These are phyloP conservation scores for Pseudozyma sp. DNA, from an alignment of 1,284 basidiomycete genomes.

Conservation along the genomic window DNA sequence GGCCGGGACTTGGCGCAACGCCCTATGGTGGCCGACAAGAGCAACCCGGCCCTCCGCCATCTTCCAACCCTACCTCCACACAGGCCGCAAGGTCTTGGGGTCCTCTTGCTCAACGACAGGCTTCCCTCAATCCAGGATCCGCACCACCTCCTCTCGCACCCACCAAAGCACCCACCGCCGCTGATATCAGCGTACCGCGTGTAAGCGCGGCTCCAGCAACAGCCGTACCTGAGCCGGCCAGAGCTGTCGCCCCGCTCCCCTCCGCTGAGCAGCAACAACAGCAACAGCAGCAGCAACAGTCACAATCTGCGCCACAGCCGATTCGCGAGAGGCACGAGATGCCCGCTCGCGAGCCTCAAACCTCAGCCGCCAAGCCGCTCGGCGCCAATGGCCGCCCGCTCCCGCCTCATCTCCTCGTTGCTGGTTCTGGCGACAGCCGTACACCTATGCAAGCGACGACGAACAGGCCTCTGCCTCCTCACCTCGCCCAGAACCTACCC, in stretches of 20 bases:
- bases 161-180: constrained; percentile 8
- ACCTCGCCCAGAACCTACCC: constrained; percentile 45
- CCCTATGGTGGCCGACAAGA: constrained; percentile 32
- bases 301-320: not conserved
- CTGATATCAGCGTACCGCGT: constrained; percentile 18
- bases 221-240: constrained; percentile 4
- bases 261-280: constrained; percentile 15
- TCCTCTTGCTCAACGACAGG: constrained; percentile 59
- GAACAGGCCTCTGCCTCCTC: constrained; percentile 49
- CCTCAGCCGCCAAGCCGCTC: not conserved
- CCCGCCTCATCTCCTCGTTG: constrained; percentile 34
- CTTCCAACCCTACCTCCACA: constrained; percentile 20
- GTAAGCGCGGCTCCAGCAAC: constrained; percentile 9
- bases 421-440: constrained; percentile 27
- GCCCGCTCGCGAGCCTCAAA: constrained; percentile 6
- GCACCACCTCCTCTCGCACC: constrained; percentile 19
- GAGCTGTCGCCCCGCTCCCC: constrained; percentile 13
- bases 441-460: constrained; percentile 6
- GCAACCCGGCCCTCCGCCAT: constrained; percentile 7
- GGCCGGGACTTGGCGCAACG: constrained; percentile 16
- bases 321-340: constrained; percentile 2
- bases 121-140: constrained; percentile 48
- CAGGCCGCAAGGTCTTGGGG: constrained; percentile 60
- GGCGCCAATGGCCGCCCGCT: constrained; percentile 29
- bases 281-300: constrained; percentile 14